These are phyloP conservation scores for Tricholoma matsutake DNA, from an alignment of 768 basidiomycete species.

Conservation along the genomic window DNA sequence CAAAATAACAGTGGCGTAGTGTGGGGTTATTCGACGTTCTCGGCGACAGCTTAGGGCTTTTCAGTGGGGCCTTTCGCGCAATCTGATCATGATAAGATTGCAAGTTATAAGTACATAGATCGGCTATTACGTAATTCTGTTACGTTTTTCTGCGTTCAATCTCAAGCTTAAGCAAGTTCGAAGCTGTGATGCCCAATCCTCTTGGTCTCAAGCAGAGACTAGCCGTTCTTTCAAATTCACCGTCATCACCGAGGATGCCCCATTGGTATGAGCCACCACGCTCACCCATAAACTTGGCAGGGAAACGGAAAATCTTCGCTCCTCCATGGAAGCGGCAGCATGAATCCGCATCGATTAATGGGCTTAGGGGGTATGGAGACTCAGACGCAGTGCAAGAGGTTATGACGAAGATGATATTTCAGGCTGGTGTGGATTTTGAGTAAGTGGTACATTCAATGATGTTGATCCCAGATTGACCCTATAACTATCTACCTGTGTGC, in stretches of 20 bases:
- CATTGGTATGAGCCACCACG: constrained; percentile 22
- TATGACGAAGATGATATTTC: constrained; percentile 73
- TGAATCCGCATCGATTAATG: constrained; percentile 19
- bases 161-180: too few relatives aligned
- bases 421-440: constrained; percentile 90
- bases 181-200: constrained; percentile 20
- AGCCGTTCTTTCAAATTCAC: constrained; percentile 54
- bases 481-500: not conserved
- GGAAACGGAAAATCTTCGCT: constrained; percentile 41
- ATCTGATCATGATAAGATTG: too few relatives aligned
- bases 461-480: constrained; percentile 1
- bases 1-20: too few relatives aligned
- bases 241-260: constrained; percentile 46
- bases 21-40: too few relatives aligned
- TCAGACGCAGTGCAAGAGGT: constrained; percentile 64
- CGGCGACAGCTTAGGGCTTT: too few relatives aligned
- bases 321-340: constrained; percentile 50
- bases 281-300: constrained; percentile 18
- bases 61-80: too few relatives aligned
- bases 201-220: constrained; percentile 65
- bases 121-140: too few relatives aligned
- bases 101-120: too few relatives aligned
- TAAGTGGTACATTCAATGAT: constrained; percentile 35
- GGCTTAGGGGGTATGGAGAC: constrained; percentile 37
- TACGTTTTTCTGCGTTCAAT: too few relatives aligned